Conservation (phyloP, 805 yeast genomes). For the Pichia gijzeniarum region DNA sequence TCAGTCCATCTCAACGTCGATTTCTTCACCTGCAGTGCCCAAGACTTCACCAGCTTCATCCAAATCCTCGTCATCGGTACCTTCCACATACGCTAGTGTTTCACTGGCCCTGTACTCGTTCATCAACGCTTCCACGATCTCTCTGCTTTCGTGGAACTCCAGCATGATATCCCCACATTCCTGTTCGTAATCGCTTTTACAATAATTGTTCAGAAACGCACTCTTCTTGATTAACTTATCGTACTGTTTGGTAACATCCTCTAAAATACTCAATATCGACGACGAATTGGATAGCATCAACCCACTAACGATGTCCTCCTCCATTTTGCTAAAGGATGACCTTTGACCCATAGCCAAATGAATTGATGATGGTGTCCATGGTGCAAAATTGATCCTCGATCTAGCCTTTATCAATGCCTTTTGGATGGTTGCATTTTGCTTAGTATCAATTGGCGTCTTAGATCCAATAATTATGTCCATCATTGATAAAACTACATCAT, state of each 20-base stretch:
- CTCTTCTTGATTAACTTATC: constrained; percentile 72
- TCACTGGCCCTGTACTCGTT: constrained; percentile 42
- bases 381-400: constrained; percentile 67
- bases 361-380: constrained; percentile 77
- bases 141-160: constrained; percentile 43
- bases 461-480: constrained; percentile 66
- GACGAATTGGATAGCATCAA: constrained; percentile 81
- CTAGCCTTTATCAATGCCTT: constrained; percentile 53
- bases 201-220: constrained; percentile 80
- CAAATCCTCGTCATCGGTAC: constrained; percentile 32
- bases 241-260: constrained; percentile 65
- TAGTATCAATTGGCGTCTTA: not conserved
- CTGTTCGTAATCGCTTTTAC: constrained; percentile 38
- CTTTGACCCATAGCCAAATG: constrained; percentile 72
- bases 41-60: constrained; percentile 1
- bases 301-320: constrained; percentile 55
- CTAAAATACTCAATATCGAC: constrained; percentile 59
- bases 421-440: constrained; percentile 35
- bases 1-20: constrained; percentile 5
- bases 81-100: constrained; percentile 40
- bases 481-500: constrained; percentile 51
- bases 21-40: not conserved
- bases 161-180: constrained; percentile 42
- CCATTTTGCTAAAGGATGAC: constrained; percentile 46
- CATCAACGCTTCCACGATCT: constrained; percentile 37